Evolutionary conservation across 176 grass and related monocot genomes (phyloP), one percentile per base, ranked within the genome.

Genomic region (Thinopyrum elongatum): DNA sequence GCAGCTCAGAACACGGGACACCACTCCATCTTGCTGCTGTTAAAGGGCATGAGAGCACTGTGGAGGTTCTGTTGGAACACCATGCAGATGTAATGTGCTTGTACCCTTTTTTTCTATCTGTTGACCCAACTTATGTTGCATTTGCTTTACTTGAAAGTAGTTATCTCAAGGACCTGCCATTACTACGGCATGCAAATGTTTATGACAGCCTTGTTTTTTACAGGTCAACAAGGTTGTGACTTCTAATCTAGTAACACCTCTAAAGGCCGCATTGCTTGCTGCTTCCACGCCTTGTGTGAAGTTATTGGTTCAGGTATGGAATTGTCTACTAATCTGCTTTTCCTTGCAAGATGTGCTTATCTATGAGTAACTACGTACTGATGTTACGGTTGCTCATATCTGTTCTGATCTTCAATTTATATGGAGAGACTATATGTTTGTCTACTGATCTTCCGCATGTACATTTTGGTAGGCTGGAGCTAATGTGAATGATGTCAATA

Each of bases 1-100:
- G 67, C 8, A 73, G 74, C 64, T 81, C 77, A 51, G 25, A 79
- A 11, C 3, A 12, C 11, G 39, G 15, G 38, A 87, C 77, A 74
- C 85, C 85, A 65, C 38, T 87, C 23, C 77, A 64, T 63, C 16
- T 75, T 28, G 72, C 72, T 51, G 26, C 72, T 51, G 0, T 75
- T 51, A 51, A 30, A 75, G 72, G 72, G 10, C 72, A 75, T 51
- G 72, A 75, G 3, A 75, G 42, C 28, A 75, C 72, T 6, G 42
- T 75, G 42, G 72, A 75, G 72, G 72, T 30, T 75, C 28, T 75
- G 25, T 10, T 75, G 72, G 42, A 75, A 46, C 25, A 75, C 42
- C 72, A 51, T 51, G 42, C 72, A 75, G 42, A 75, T 75, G 72
- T 76, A 76, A 9, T 76, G 16, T 76, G 8, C 46, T 76, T 55